Percentiles rank a stretch among this genome's conserved stretches.
phyloP scores from a whole-genome alignment of 805 yeast species.

The Wickerhamiella lipophila region DNA sequence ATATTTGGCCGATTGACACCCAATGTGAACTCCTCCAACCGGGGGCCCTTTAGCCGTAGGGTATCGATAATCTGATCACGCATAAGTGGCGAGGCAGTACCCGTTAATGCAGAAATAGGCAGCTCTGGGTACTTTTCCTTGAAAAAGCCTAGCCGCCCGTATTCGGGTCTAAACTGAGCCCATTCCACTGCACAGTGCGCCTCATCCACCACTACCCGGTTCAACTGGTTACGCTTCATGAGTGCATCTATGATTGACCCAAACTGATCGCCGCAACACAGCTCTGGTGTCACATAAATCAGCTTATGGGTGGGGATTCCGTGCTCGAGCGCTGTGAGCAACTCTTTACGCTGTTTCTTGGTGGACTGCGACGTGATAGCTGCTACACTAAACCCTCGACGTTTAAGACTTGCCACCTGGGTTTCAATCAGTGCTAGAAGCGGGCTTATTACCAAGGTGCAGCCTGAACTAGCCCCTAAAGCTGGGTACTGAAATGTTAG shows the following conservation, averaged over 20 bases:
- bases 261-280: constrained; percentile 47
- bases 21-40: constrained; percentile 50
- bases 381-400: constrained; percentile 58
- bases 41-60: constrained; percentile 44
- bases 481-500: constrained; percentile 93
- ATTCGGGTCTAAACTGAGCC: constrained; percentile 98
- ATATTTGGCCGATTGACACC: constrained; percentile 82
- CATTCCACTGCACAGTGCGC: constrained; percentile 97
- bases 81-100: constrained; percentile 62
- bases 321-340: constrained; percentile 52
- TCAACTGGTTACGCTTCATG: constrained; percentile 45
- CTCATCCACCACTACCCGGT: constrained; percentile 86
- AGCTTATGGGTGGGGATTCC: constrained; percentile 64
- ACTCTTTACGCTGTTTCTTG: constrained; percentile 45
- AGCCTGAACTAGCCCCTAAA: constrained; percentile 49
- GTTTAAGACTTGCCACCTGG: constrained; percentile 68
- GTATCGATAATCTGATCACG: constrained; percentile 47
- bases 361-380: constrained; percentile 71
- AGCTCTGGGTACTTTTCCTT: constrained; percentile 59
- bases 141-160: constrained; percentile 64
- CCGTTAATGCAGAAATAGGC: constrained; percentile 92
- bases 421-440: constrained; percentile 93
- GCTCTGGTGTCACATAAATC: constrained; percentile 81
- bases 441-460: constrained; percentile 80
- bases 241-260: constrained; percentile 47